These are phyloP conservation scores for Eryngium alpinum DNA, from an alignment of 140 eudicot genomes.

Conservation along the genomic window DNA sequence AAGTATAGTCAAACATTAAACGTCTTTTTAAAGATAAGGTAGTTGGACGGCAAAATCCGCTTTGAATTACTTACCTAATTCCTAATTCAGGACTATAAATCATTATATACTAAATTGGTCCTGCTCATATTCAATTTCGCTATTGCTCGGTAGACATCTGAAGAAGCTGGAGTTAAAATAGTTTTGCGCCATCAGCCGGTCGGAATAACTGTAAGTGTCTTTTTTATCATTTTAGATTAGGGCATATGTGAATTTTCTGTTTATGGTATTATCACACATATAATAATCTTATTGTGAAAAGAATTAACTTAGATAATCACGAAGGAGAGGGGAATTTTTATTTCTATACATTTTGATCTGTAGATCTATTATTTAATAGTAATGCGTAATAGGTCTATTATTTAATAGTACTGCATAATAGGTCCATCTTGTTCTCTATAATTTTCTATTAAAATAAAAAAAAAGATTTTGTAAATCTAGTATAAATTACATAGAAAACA, in stretches of 20 bases:
- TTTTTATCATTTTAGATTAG: not conserved
- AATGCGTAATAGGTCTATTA: too few species aligned
- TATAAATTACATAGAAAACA: too few species aligned
- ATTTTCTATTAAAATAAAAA: too few species aligned
- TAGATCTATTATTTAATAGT: too few species aligned
- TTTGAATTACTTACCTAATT: not conserved
- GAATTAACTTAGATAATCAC: too few species aligned
- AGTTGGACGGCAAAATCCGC: not conserved
- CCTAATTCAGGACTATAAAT: not conserved
- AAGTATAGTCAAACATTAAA: constrained; percentile 62
- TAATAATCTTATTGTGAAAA: not conserved
- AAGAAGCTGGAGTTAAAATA: constrained; percentile 81
- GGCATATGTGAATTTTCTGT: not conserved
- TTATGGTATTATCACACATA: not conserved
- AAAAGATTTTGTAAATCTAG: too few species aligned
- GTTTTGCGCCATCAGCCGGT: constrained; percentile 90
- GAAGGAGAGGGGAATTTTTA: too few species aligned
- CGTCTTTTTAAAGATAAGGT: constrained; percentile 97
- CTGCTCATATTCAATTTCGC: constrained; percentile 54
- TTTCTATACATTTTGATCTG: too few species aligned
- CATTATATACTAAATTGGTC: not conserved
- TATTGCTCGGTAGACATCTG: constrained; percentile 78
- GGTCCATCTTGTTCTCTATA: too few species aligned
- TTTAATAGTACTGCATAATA: too few species aligned
- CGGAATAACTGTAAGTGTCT: constrained; percentile 66